phyloP scores from a whole-genome alignment of 805 yeast species.

The Candida nanaspora region DNA sequence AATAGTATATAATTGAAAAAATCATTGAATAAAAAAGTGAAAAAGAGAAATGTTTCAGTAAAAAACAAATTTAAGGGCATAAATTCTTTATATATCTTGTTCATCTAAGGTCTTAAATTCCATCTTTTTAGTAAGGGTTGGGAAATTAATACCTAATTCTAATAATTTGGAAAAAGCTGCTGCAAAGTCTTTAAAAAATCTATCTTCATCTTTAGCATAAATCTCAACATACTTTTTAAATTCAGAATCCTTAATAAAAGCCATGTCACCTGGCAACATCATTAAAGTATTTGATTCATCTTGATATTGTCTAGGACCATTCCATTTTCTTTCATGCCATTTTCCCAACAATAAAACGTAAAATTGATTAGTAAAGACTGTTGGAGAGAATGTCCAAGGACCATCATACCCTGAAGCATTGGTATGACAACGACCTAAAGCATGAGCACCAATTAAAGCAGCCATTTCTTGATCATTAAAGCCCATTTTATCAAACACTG shows the following conservation, averaged over 20 bases:
- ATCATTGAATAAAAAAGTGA: not conserved
- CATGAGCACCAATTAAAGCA: constrained; percentile 40
- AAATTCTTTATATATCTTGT: constrained; percentile 34
- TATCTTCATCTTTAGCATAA: constrained; percentile 42
- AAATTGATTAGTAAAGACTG: constrained; percentile 68
- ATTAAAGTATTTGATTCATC: constrained; percentile 50
- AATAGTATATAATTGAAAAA: not conserved
- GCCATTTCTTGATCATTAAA: constrained; percentile 41
- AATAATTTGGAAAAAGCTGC: constrained; percentile 40
- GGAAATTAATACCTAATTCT: constrained; percentile 71
- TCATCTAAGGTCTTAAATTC: constrained; percentile 64
- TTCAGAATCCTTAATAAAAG: constrained; percentile 37
- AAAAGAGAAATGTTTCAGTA: not conserved
- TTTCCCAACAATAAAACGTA: constrained; percentile 46
- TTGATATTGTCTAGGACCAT: constrained; percentile 56
- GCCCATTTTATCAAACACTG: constrained; percentile 40
- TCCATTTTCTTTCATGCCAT: constrained; percentile 56
- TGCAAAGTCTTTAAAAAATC: constrained; percentile 43
- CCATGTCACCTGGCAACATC: constrained; percentile 59
- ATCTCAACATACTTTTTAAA: constrained; percentile 38
- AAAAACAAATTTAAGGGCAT: not conserved
- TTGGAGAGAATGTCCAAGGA: constrained; percentile 84
- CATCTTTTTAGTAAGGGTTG: constrained; percentile 35
- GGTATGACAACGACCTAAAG: constrained; percentile 40
- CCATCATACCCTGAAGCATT: constrained; percentile 76